These are phyloP conservation scores for Scytalidium sp. DNA, from an alignment of 2,329 filamentous ascomycete species.

Conservation along the genomic window DNA sequence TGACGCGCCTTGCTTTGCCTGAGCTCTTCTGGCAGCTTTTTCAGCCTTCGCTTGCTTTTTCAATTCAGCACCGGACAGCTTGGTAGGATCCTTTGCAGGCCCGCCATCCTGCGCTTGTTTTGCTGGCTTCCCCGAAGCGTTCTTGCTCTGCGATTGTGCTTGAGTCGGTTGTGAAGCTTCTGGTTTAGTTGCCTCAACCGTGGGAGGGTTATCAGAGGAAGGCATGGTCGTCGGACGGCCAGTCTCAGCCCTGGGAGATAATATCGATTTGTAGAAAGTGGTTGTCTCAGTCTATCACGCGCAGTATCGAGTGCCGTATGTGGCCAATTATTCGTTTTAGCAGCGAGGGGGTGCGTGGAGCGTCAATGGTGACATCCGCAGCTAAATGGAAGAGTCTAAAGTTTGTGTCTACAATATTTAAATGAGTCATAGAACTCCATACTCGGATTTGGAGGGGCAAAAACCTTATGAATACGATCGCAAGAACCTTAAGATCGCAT, in stretches of 20 bases:
- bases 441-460: background rate
- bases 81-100: slow-evolving; percentile 34
- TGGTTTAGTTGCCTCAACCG: slow-evolving; percentile 7
- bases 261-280: background rate
- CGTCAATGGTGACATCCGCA: background rate
- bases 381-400: background rate
- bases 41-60: slow-evolving; percentile 91
- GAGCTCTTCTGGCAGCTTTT: slow-evolving; percentile 81
- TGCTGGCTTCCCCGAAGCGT: slow-evolving; percentile 7
- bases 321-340: background rate
- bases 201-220: slow-evolving; percentile 15
- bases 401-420: background rate
- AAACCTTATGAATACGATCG: background rate
- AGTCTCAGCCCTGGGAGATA: background rate
- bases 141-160: slow-evolving; percentile 8
- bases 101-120: slow-evolving; percentile 8
- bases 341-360: background rate
- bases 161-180: slow-evolving; percentile 1
- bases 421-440: background rate
- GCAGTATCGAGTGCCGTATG: background rate
- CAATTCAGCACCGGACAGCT: slow-evolving; percentile 71
- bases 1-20: slow-evolving; percentile 55
- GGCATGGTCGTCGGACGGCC: slow-evolving; percentile 7
- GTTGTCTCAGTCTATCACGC: background rate
- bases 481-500: background rate